Evolutionary conservation across 352 stramenopile genomes (phyloP), one percentile per base, ranked within the genome.

Genomic region (Globisporangium acanthophoron): DNA sequence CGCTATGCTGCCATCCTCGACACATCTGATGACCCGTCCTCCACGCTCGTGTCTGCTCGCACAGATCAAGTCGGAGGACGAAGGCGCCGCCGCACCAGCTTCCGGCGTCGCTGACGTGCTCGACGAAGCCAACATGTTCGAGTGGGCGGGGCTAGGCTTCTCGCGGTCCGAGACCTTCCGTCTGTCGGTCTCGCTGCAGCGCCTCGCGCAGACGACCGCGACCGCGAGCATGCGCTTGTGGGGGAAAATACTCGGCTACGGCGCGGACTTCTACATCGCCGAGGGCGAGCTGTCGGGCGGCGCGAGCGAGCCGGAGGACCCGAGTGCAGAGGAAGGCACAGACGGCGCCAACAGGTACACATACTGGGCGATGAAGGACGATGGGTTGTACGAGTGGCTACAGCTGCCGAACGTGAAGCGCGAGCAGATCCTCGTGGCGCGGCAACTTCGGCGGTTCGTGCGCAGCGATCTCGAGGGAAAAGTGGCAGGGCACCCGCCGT

Each of bases 311-410:
- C 76, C 76, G 0, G 85, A 95, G 35, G 88, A 96, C 44, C 58
- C 60, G 12, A 74, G 88, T 18, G 84, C 86, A 0, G 74, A 89
- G 41, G 78, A 93, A 69, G 84, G 82, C 1, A 63, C 61, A 12
- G 61, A 65, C 15, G 90, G 90, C 5, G 75, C 64, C 33, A 97
- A 97, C 70, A 93, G 92, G 58, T 89, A 87, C 59, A 96, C 87
- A 13, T 97, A 96, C 66, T 97, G 85, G 86, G 87, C 84, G 3
- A 85, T 92, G 79, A 85, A 86, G 57, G 84, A 90, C 64, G 70
- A 91, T 45, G 78, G 80, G n/a, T 56, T 44, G 43, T 93, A 90
- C 63, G 64, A 85, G 47, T 97, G 90, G 91, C 67, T 80, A 5
- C 79, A 92, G 54, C 65, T 97, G 27, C 87, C 87, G 6, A 80